phyloP scores from a whole-genome alignment of 2,329 filamentous ascomycete genomes.

The Claviceps purpurea region DNA sequence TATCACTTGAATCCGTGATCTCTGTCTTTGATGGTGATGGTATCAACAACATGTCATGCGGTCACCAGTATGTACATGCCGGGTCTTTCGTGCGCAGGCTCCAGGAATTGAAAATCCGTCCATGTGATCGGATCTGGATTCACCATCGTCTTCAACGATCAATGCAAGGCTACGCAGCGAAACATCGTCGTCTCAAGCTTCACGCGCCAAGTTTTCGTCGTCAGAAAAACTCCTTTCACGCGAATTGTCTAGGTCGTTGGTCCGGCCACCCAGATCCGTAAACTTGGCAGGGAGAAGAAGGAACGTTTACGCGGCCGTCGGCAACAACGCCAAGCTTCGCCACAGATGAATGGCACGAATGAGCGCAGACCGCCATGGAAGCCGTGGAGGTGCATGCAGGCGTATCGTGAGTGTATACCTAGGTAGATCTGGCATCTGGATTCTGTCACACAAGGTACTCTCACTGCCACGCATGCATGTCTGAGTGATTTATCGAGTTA shows the following conservation, averaged over 20 bases:
- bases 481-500: background rate
- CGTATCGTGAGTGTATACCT: no score
- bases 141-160: no score
- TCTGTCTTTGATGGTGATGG: background rate
- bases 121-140: no score
- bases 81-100: no score
- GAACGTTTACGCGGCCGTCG: background rate
- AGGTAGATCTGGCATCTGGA: no score
- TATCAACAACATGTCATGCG: background rate
- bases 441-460: background rate
- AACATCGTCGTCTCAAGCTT: background rate
- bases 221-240: background rate
- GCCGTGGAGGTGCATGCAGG: background rate
- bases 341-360: background rate
- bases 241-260: background rate
- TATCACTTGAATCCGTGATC: background rate
- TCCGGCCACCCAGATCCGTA: background rate
- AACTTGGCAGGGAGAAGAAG: background rate
- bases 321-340: slow-evolving; percentile 1
- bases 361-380: background rate
- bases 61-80: no score
- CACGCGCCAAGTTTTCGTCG: background rate
- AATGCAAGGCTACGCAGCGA: background rate
- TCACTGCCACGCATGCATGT: background rate
- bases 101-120: no score